phyloP scores from a whole-genome alignment of 768 basidiomycete species.

The Leccinum imitatum region DNA sequence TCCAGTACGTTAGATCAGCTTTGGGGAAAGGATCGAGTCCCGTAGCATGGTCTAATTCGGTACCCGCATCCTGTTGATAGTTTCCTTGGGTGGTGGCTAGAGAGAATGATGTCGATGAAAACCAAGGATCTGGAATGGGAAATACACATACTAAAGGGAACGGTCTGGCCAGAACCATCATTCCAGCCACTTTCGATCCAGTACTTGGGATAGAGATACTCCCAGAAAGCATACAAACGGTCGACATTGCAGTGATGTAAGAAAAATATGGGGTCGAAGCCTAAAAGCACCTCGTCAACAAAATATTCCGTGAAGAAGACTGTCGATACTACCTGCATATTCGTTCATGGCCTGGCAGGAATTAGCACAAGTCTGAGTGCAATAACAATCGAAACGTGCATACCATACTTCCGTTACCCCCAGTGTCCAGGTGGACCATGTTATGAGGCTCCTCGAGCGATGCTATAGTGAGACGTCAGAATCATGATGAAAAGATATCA shows the following conservation, averaged over 20 bases:
- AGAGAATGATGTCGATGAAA: neutral
- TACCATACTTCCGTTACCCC: constrained; percentile 22
- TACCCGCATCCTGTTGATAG: neutral
- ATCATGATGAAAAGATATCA: neutral
- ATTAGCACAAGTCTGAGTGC: neutral
- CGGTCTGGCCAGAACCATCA: neutral
- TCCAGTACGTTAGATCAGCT: constrained; percentile 10
- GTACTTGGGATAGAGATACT: constrained; percentile 22
- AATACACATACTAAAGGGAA: constrained; percentile 13
- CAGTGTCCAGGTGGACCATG: constrained; percentile 17
- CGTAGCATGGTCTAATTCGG: neutral
- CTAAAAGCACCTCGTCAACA: neutral
- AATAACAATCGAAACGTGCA: neutral
- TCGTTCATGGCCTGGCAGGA: constrained; percentile 10
- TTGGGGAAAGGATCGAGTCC: constrained; percentile 19
- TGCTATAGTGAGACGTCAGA: constrained; percentile 5
- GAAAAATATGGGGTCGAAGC: constrained; percentile 21
- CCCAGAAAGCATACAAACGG: constrained; percentile 25
- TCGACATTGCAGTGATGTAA: constrained; percentile 22
- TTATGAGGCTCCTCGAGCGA: constrained; percentile 23
- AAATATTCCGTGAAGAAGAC: neutral
- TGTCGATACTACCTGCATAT: constrained; percentile 17
- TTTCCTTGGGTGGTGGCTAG: constrained; percentile 7
- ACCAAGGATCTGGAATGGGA: neutral
- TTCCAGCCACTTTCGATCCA: constrained; percentile 20